Conservation (phyloP, 2,329 filamentous ascomycete genomes). For the Sarocladiaceae sp. region DNA sequence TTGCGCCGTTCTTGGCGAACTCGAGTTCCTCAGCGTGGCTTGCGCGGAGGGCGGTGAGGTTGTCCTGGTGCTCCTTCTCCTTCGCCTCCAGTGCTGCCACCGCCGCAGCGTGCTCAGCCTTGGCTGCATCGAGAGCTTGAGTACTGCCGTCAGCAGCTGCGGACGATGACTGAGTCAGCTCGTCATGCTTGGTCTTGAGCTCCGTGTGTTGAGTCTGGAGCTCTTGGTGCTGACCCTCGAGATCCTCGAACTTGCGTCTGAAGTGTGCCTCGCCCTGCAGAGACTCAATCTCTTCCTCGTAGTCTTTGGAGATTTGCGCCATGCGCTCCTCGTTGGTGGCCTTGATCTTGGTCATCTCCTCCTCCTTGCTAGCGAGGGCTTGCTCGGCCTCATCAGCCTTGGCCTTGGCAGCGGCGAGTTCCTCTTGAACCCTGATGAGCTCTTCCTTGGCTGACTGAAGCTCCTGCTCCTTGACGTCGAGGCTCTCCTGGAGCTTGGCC, state of each 20-base stretch:
- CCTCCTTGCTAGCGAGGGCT: constrained; percentile 43
- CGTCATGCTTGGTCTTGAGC: constrained; percentile 52
- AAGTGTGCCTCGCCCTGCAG: constrained; percentile 60
- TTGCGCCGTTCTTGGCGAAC: constrained; percentile 47
- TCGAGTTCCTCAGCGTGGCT: constrained; percentile 57
- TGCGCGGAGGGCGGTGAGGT: constrained; percentile 50
- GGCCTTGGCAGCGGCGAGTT: constrained; percentile 43
- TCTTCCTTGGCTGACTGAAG: constrained; percentile 39
- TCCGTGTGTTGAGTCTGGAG: constrained; percentile 33
- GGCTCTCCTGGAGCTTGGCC: constrained; percentile 32
- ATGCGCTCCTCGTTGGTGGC: constrained; percentile 55
- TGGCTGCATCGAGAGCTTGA: constrained; percentile 37
- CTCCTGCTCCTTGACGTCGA: constrained; percentile 40
- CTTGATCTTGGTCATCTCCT: constrained; percentile 46
- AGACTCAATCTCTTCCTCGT: constrained; percentile 61
- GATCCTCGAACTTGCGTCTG: constrained; percentile 58
- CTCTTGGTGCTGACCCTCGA: constrained; percentile 54
- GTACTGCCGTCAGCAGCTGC: constrained; percentile 34
- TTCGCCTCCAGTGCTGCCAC: constrained; percentile 45
- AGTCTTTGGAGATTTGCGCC: constrained; percentile 54
- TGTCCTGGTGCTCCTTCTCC: constrained; percentile 48
- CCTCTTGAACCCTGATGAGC: constrained; percentile 37
- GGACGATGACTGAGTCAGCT: constrained; percentile 34
- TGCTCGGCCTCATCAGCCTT: constrained; percentile 44
- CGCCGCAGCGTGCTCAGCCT: constrained; percentile 39